These are phyloP conservation scores for Pterocarpus macrocarpus DNA, from an alignment of 306 rosid genomes.

Conservation along the genomic window DNA sequence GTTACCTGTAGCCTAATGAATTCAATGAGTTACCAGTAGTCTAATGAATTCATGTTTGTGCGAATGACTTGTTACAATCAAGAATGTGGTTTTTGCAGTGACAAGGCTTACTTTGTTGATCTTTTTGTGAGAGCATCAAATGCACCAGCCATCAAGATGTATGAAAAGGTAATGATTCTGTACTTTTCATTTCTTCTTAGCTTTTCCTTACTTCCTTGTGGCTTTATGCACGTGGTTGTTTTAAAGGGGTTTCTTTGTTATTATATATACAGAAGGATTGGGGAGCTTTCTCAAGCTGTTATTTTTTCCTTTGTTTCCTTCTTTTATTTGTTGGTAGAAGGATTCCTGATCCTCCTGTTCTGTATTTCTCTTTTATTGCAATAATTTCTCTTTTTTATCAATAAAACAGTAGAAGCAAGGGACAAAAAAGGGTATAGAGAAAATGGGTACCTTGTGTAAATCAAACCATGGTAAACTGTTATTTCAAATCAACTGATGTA, in stretches of 20 bases:
- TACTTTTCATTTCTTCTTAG: slow-evolving; percentile 5
- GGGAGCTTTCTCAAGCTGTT: neutral
- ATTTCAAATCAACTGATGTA: slow-evolving; percentile 27
- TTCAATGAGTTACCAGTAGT: neutral
- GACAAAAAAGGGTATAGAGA: slow-evolving; percentile 22
- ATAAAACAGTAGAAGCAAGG: neutral
- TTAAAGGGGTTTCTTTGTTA: slow-evolving; percentile 14
- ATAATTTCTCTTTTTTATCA: neutral
- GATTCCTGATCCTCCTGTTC: neutral
- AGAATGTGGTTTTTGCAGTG: slow-evolving; percentile 62
- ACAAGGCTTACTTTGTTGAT: slow-evolving; percentile 94
- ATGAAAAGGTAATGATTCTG: slow-evolving; percentile 77
- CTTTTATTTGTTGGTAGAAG: slow-evolving; percentile 18
- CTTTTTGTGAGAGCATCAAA: slow-evolving; percentile 98
- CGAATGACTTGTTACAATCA: slow-evolving; percentile 33
- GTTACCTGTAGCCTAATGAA: neutral
- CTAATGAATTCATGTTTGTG: slow-evolving; percentile 13
- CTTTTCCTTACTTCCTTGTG: slow-evolving; percentile 7
- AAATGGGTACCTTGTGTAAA: neutral
- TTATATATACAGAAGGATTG: slow-evolving; percentile 9
- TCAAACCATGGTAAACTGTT: neutral
- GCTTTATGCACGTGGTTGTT: slow-evolving; percentile 14
- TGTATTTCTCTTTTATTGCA: neutral
- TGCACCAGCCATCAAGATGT: slow-evolving; percentile 98
- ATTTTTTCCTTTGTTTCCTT: slow-evolving; percentile 7